phyloP scores from a whole-genome alignment of 345 rosid genomes.

The Brassica incana region DNA sequence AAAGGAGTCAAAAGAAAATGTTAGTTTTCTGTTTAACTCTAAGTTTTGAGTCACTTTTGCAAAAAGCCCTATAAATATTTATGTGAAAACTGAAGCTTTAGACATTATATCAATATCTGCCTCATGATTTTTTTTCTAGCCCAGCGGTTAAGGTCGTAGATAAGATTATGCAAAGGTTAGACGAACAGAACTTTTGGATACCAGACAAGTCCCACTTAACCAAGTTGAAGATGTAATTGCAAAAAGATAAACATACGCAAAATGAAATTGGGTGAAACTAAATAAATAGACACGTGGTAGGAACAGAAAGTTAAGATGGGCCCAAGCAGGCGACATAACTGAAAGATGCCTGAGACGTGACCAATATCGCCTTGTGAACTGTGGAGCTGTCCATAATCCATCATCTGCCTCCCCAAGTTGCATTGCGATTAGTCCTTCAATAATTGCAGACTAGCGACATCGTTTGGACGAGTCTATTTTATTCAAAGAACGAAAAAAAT shows the following conservation, averaged over 20 bases:
- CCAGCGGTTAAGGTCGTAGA: too few species aligned
- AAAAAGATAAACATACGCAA: not conserved
- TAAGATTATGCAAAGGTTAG: too few species aligned
- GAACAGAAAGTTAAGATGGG: conserved; percentile 11
- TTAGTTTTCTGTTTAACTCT: too few species aligned
- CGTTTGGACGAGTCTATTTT: not conserved
- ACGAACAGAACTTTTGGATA: not conserved
- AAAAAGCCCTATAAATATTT: too few species aligned
- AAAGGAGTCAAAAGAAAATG: too few species aligned
- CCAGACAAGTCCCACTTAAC: not conserved
- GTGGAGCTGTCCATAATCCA: not conserved
- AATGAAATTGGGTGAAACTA: not conserved
- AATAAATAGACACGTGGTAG: conserved; percentile 13
- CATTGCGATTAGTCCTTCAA: not conserved
- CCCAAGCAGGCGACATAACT: conserved; percentile 26
- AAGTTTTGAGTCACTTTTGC: too few species aligned
- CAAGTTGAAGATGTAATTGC: conserved; percentile 10
- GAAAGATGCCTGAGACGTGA: conserved; percentile 35
- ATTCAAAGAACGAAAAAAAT: not conserved
- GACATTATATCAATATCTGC: too few species aligned
- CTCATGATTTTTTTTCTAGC: too few species aligned
- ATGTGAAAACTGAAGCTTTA: too few species aligned
- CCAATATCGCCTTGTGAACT: conserved; percentile 5
- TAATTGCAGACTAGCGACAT: conserved; percentile 14
- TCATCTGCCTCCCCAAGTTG: conserved; percentile 7